Base-by-base conservation (phyloP, 345 rosid genomes). In the Hibiscus syriacus region DNA sequence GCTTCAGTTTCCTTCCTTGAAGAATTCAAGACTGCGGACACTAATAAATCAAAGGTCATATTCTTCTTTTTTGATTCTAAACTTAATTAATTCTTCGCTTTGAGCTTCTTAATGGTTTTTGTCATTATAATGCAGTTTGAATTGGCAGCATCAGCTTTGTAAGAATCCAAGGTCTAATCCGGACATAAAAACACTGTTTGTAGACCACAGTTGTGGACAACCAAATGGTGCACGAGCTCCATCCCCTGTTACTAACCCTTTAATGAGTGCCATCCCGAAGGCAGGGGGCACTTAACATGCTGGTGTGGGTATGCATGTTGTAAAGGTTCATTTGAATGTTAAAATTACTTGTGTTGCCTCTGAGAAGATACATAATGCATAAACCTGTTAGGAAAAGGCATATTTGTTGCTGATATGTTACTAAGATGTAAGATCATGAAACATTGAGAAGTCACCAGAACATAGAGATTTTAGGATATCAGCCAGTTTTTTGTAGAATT, bases 91-190 rank as follows among this genome's bases (percentile, higher is more conserved):
- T 62, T 64, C 14, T 16, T n/a, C n/a, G n/a, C 25, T 38, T 48
- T 29, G 53, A 70, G 45, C 46, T 64, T 65, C 13, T 52, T 73
- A 29, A 56, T 73, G n/a, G 22, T 58, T 56, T n/a, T n/a, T 60
- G 16, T 16, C 10, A 17, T 32, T 71, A 30, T 58, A 68, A 63
- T 73, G 78, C 85, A 88, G 97, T 78, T 82, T 90, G 68, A 88
- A 90, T 81, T 88, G 94, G 94, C 97, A 90, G 82, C 94, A 87
- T 76, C 92, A 86, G 74, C 86, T 86, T 67, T 87, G 94, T 78
- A 86, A 86, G 81, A 88, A 82, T 70, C 90, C 92, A 19, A 90
- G 92, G 89, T 58, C 81, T 46, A 86, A 81, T 77, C 97, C 97
- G 39, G 97, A 90, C 79, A 83, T 81, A 69, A 90, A 85, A 81